Conservation (phyloP, 148 eudicot genomes). For the Nepenthes gracilis region DNA sequence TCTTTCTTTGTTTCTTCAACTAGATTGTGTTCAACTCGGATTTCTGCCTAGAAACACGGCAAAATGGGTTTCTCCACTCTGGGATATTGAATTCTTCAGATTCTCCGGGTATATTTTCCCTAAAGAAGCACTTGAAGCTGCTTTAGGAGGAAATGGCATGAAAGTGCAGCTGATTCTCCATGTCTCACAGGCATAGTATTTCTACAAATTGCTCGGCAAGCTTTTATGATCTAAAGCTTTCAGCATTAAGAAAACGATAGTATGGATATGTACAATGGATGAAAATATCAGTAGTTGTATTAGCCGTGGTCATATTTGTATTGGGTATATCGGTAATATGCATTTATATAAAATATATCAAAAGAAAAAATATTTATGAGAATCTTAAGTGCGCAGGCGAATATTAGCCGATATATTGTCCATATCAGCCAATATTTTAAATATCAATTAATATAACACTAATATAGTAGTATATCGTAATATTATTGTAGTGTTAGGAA, state of each 20-base stretch:
- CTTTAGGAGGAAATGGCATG: slow-evolving; percentile 58
- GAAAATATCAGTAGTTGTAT: no score
- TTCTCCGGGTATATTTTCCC: slow-evolving; percentile 59
- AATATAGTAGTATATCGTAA: no score
- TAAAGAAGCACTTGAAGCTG: slow-evolving; percentile 68
- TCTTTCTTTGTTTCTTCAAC: slow-evolving; percentile 8
- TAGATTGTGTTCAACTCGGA: slow-evolving; percentile 78
- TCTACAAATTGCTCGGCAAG: slow-evolving; percentile 3
- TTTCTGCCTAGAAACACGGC: slow-evolving; percentile 78
- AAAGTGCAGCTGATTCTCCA: slow-evolving; percentile 56
- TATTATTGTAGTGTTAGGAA: no score
- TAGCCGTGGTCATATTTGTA: no score
- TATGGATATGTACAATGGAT: not conserved
- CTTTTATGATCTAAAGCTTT: slow-evolving; percentile 2
- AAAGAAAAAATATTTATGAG: no score
- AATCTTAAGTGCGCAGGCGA: no score
- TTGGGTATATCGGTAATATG: no score
- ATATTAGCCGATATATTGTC: no score
- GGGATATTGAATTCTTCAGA: slow-evolving; percentile 55
- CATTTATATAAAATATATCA: no score
- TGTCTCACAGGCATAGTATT: slow-evolving; percentile 47
- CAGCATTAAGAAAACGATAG: not conserved
- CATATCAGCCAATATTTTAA: no score
- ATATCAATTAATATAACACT: no score
- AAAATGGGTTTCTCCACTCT: slow-evolving; percentile 83